Evolutionary conservation across 768 basidiomycete genomes (phyloP), one percentile per base, ranked within the genome.

Genomic region (Tulasnella sp.): DNA sequence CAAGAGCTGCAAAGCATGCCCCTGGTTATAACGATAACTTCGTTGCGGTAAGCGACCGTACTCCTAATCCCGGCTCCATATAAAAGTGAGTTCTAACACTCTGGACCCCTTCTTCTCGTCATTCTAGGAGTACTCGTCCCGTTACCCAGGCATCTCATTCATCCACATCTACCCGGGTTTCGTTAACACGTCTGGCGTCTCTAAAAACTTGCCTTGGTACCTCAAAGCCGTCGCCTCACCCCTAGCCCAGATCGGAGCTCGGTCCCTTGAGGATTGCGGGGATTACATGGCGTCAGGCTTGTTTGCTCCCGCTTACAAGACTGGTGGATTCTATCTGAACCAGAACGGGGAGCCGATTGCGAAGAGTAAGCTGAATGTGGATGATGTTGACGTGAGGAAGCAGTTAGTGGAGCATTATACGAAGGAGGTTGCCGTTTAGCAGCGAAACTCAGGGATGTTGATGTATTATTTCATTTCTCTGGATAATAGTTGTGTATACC

Each of bases 241-340:
- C 3, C 18, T 73, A 3, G 11, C 26, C 26, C 20, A 5, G 20
- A 18, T 78, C n/a, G 35, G 77, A 9, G 48, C 20, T 5, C 42
- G 42, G 9, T 75, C 37, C 1, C 18, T 44, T 16, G 73, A 3
- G 37, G 55, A 57, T 39, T 79, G 72, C 29, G 79, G 44, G 6
- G 71, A 80, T 37, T 74, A 57, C 18, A 35, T 79, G 48, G 35
- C 67, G 2, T 15, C 51, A 9, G 23, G 48, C 9, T 23, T 79
- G 9, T 70, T 78, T n/a, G 23, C 39, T 20, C 39, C 67, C 5
- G 78, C 67, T 23, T 57, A 71, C 32, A 44, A 26, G 61, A 39
- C n/a, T 37, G 72, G 79, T 20, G 79, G 77, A 23, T 79, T 79
- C 78, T 71, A 71, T 26, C 23, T 78, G 15, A 48, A 79, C 78